Conservation (phyloP, 257 asterid genomes). For the Jaltomata sinuosa region DNA sequence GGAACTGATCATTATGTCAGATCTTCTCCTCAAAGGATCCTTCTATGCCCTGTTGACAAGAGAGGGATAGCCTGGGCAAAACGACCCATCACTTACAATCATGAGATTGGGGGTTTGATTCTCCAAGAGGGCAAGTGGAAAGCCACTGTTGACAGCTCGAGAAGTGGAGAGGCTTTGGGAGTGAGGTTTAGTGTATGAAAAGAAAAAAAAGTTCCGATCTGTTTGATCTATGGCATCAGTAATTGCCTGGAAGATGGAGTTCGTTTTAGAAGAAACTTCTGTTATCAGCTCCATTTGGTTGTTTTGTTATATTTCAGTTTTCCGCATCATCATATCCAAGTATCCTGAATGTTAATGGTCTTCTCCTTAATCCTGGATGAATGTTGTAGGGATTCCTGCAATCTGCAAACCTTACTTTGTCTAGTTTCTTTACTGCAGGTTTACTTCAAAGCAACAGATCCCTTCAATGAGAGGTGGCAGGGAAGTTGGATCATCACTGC, state of each 20-base stretch:
- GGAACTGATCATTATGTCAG: neutral
- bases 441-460: constrained; percentile 93
- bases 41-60: neutral
- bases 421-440: constrained; percentile 43
- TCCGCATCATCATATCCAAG: neutral
- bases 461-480: constrained; percentile 96
- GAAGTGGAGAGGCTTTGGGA: neutral
- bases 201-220: neutral
- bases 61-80: neutral
- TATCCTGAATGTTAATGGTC: neutral
- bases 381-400: neutral
- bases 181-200: neutral
- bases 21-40: neutral
- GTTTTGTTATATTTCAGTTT: neutral
- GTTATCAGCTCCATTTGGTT: neutral
- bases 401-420: neutral
- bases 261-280: neutral
- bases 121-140: neutral
- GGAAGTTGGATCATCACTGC: constrained; percentile 94
- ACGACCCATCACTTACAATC: neutral
- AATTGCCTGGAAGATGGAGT: neutral
- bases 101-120: neutral
- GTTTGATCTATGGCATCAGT: neutral
- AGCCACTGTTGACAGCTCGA: neutral
- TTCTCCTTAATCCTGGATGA: neutral